Evolutionary conservation across 2,329 filamentous ascomycete species (phyloP), one percentile per base, ranked within the genome.

Genomic region (Proliferodiscus dingleyae): DNA sequence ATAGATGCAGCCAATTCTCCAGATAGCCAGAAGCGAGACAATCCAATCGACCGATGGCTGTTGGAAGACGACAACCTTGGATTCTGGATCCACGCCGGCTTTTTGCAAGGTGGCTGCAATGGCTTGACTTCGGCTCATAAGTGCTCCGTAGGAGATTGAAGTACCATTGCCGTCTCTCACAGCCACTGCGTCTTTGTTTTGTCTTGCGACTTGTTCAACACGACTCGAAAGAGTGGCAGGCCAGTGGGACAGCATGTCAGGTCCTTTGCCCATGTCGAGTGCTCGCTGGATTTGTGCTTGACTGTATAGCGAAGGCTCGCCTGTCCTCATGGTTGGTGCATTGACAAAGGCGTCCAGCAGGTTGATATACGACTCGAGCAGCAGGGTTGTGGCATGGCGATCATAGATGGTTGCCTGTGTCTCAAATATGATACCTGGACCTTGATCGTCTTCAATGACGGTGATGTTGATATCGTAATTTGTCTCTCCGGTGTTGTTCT

Each of bases 321-420:
- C 36, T 34, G 22, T 32, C 18, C 21, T 37, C 46, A 36, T 23
- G 28, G 32, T 44, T 23, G 41, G 33, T 4, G 37, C 54, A 29
- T 57, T 56, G 4, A 71, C 68, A 1, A 61, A 59, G 1, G 72
- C 57, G 33, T 71, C 69, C 0, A 74, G 51, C 66, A 68, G 2
- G 50, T 55, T 5, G 50, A 46, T 39, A 33, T 49, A 49, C 13
- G 30, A 24, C 21, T 41, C 33, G 18, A 48, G 37, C 15, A 50
- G 28, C 21, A 41, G 18, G 21, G 10, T 23, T 18, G 36, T 33
- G 29, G 19, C 45, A 22, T 37, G 23, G 9, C 36, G 23, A 26
- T 43, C 33, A 32, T 54, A 54, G 16, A 54, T 42, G 28, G 37
- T 40, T 29, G 37, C 33, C 26, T 46, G 50, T 28, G 33, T 33